Evolutionary conservation across 2,329 filamentous ascomycete species (phyloP).

Genomic region (Metarhizium rileyi): DNA sequence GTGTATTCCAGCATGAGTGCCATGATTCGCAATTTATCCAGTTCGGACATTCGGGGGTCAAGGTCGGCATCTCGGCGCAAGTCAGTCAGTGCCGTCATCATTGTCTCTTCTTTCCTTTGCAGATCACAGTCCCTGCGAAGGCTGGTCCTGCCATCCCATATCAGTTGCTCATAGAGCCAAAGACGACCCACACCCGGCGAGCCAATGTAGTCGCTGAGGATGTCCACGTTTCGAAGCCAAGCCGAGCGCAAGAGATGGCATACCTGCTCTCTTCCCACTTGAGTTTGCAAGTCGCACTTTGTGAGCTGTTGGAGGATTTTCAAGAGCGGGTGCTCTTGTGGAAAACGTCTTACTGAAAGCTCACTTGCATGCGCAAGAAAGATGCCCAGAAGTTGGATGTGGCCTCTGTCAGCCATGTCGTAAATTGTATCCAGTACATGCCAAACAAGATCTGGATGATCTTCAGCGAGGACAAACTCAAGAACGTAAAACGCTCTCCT

Average conservation of each 20-base stretch:
- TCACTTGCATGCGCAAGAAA: constrained; percentile 23
- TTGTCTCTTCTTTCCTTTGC: constrained; percentile 16
- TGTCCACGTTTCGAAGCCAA: constrained; percentile 27
- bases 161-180: constrained; percentile 29
- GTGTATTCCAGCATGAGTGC: constrained; percentile 27
- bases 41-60: constrained; percentile 8
- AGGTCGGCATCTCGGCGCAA: constrained; percentile 12
- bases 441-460: constrained; percentile 28
- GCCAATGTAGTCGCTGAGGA: constrained; percentile 21
- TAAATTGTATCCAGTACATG: constrained; percentile 29
- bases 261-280: constrained; percentile 20
- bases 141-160: constrained; percentile 27
- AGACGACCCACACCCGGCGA: constrained; percentile 19
- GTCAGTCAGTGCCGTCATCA: constrained; percentile 20
- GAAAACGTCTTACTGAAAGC: constrained; percentile 19
- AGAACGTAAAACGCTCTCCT: constrained; percentile 25
- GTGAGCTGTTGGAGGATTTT: constrained; percentile 22
- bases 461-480: constrained; percentile 26
- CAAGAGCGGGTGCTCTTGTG: constrained; percentile 23
- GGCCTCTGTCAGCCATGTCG: constrained; percentile 26
- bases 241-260: constrained; percentile 25
- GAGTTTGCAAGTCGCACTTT: constrained; percentile 21
- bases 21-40: constrained; percentile 21
- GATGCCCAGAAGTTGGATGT: constrained; percentile 23
- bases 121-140: constrained; percentile 23